Conservation (phyloP, 768 basidiomycete genomes). For the Trametes elegans region DNA sequence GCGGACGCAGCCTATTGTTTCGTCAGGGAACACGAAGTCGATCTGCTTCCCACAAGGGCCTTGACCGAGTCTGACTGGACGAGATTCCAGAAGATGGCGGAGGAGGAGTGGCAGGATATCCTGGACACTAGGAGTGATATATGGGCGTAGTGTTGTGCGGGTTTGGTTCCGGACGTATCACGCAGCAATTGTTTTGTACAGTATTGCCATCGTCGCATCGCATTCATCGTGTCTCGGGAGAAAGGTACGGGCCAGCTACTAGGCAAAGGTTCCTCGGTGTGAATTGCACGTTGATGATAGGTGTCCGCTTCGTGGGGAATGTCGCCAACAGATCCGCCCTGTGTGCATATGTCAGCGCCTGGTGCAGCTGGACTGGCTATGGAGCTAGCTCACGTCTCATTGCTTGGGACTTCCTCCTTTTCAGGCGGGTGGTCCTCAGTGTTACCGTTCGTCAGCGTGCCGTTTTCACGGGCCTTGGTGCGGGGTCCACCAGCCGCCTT, state of each 20-base stretch:
- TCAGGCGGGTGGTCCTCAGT: conserved; percentile 27
- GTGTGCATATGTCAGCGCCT: too few species aligned
- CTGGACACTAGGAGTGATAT: not conserved
- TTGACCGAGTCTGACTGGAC: not conserved
- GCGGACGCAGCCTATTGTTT: not conserved
- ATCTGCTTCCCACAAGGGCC: not conserved
- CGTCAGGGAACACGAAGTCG: not conserved
- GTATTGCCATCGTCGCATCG: not conserved
- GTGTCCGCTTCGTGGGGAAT: conserved; percentile 95
- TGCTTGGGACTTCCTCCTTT: conserved; percentile 37
- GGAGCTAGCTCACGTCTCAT: conserved; percentile 85
- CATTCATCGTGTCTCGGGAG: conserved; percentile 52
- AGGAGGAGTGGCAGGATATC: not conserved
- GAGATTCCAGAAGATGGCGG: not conserved
- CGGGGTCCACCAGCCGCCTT: conserved; percentile 69
- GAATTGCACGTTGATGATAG: conserved; percentile 89
- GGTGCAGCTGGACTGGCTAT: too few species aligned
- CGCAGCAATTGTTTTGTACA: not conserved
- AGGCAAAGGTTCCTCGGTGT: conserved; percentile 93
- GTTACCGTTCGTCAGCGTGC: conserved; percentile 36
- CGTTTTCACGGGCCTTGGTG: conserved; percentile 58
- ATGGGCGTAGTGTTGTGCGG: too few species aligned
- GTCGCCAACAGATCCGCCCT: conserved; percentile 87
- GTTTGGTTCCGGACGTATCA: not conserved
- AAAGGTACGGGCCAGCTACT: conserved; percentile 73